Evolutionary conservation across 495 filamentous ascomycete species (phyloP).

Genomic region (Aspergillus biplanus): DNA sequence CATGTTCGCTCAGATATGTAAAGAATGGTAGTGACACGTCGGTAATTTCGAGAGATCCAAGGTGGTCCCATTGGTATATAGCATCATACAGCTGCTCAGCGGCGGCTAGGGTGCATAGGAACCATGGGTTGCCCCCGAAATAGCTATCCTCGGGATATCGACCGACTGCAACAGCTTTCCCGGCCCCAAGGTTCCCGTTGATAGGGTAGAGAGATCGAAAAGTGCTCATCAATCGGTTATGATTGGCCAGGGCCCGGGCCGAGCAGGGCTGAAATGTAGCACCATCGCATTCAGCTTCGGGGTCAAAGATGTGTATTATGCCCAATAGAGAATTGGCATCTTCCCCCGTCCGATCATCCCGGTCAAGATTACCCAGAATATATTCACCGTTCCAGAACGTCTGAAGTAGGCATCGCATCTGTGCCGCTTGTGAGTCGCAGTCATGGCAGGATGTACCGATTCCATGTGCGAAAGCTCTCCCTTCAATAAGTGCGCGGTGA

Average conservation of each 20-base stretch:
- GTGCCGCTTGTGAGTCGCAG: constrained; percentile 60
- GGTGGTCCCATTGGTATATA: constrained; percentile 60
- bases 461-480: constrained; percentile 54
- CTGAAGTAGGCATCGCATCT: constrained; percentile 64
- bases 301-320: constrained; percentile 68
- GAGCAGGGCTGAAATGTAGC: constrained; percentile 64
- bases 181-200: constrained; percentile 50
- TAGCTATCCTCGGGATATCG: constrained; percentile 72
- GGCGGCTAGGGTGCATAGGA: constrained; percentile 64
- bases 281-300: constrained; percentile 53
- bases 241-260: constrained; percentile 63
- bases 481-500: constrained; percentile 63
- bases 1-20: constrained; percentile 51
- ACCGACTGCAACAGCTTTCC: constrained; percentile 64
- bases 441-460: constrained; percentile 44
- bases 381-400: constrained; percentile 67
- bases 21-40: constrained; percentile 62
- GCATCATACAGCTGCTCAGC: constrained; percentile 70
- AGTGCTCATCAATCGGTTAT: constrained; percentile 65
- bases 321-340: constrained; percentile 66
- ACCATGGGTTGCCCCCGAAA: constrained; percentile 72
- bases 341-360: constrained; percentile 54
- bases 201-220: constrained; percentile 63
- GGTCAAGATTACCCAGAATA: constrained; percentile 56
- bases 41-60: constrained; percentile 57